Evolutionary conservation across 2,329 filamentous ascomycete genomes (phyloP).

Genomic region (Penicillium sp.): DNA sequence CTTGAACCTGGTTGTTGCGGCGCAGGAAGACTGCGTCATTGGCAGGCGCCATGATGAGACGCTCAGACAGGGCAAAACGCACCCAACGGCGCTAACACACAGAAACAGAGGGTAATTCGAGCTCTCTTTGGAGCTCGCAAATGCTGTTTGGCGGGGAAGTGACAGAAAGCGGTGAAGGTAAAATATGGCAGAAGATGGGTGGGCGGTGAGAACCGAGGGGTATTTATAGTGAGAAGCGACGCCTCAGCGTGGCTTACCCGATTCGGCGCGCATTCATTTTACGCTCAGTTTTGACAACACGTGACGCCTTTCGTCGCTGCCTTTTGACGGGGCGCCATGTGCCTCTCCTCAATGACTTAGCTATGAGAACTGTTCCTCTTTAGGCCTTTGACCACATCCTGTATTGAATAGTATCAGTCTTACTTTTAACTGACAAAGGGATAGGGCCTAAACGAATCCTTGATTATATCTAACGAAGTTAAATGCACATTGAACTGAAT

Average conservation of each 20-base stretch:
- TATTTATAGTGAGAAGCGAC: neutral
- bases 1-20: constrained; percentile 50
- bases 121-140: neutral
- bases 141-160: neutral
- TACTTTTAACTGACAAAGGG: no score
- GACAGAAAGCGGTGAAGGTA: neutral
- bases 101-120: neutral
- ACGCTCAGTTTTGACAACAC: no score
- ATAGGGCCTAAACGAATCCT: no score
- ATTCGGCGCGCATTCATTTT: no score
- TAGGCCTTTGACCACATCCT: no score
- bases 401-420: no score
- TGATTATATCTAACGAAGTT: no score
- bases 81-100: neutral
- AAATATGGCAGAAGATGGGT: neutral
- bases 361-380: no score
- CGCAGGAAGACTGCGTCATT: constrained; percentile 43
- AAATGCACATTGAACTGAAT: no score
- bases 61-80: neutral
- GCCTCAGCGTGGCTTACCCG: neutral
- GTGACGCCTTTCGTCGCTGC: no score
- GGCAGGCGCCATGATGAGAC: constrained; percentile 31
- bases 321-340: no score
- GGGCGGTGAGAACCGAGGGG: neutral
- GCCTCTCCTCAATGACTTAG: no score